Percentiles rank a stretch among this genome's conserved stretches.
Conservation (phyloP, 345 rosid genomes). For the Populus deltoides region DNA sequence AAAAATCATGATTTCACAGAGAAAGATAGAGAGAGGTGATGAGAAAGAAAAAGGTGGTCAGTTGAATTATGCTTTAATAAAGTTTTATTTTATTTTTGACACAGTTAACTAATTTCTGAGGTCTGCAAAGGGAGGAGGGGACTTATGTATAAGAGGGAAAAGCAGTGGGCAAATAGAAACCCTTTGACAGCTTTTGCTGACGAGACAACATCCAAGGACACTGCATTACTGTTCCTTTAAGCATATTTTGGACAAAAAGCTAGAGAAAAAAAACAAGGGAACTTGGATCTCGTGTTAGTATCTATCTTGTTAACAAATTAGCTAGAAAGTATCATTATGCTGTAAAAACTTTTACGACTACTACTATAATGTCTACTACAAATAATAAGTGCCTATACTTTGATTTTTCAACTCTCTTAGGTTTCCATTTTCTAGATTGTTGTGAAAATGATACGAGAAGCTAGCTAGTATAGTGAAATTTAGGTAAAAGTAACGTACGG, state of each 20-base stretch:
- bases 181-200: constrained; percentile 55
- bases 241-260: constrained; percentile 17
- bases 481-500: constrained; percentile 60
- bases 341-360: background rate
- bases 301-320: constrained; percentile 1
- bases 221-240: constrained; percentile 34
- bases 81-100: background rate
- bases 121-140: background rate
- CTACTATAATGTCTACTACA: background rate
- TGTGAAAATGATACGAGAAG: no score
- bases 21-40: constrained; percentile 13
- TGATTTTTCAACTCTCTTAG: background rate
- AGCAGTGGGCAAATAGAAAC: constrained; percentile 29
- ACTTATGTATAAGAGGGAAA: constrained; percentile 25
- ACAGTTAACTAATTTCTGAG: constrained; percentile 11
- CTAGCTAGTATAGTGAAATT: background rate
- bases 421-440: background rate
- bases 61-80: constrained; percentile 5
- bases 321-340: constrained; percentile 1
- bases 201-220: constrained; percentile 56
- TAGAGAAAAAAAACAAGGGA: constrained; percentile 26
- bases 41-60: constrained; percentile 11
- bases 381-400: background rate
- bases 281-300: constrained; percentile 37
- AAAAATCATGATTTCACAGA: constrained; percentile 8